These are phyloP conservation scores for Aspergillus intermedius DNA, from an alignment of 2,329 filamentous ascomycete genomes.

Conservation along the genomic window DNA sequence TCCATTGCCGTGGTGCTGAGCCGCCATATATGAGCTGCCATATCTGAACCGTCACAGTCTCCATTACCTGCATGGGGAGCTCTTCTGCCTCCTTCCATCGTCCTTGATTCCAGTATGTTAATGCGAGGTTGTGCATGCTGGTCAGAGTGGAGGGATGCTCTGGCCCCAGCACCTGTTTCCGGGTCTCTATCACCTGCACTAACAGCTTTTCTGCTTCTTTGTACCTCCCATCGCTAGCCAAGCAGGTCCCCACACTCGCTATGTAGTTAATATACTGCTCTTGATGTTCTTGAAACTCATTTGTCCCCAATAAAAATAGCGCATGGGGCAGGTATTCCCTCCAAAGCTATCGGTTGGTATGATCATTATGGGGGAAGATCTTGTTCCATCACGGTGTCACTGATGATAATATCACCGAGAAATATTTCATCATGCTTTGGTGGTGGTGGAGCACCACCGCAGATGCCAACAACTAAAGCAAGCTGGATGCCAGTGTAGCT, in stretches of 20 bases:
- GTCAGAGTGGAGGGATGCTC: neutral
- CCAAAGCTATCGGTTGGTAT: constrained; percentile 2
- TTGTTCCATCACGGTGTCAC: constrained; percentile 13
- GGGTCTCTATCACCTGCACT: constrained; percentile 3
- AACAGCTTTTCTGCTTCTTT: constrained; percentile 5
- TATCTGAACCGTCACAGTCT: too few species aligned
- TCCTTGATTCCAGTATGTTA: neutral
- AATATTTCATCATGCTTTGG: constrained; percentile 8
- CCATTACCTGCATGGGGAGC: too few species aligned
- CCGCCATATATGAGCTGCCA: too few species aligned
- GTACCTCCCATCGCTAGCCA: neutral
- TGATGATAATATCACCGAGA: constrained; percentile 24
- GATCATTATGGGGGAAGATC: neutral
- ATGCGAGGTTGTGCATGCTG: neutral
- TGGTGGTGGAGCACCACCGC: constrained; percentile 12
- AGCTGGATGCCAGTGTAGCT: constrained; percentile 14
- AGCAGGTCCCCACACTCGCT: too few species aligned
- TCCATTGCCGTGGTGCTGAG: too few species aligned
- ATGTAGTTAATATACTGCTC: too few species aligned
- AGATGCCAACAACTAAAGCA: constrained; percentile 14
- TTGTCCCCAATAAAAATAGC: too few species aligned
- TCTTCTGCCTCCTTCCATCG: neutral
- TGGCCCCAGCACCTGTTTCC: neutral
- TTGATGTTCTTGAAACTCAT: too few species aligned
- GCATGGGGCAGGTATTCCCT: neutral